Evolutionary conservation across 371 early-diverging fungal genomes (phyloP), one percentile per base, ranked within the genome.

Genomic region (Lichtheimia ornata): DNA sequence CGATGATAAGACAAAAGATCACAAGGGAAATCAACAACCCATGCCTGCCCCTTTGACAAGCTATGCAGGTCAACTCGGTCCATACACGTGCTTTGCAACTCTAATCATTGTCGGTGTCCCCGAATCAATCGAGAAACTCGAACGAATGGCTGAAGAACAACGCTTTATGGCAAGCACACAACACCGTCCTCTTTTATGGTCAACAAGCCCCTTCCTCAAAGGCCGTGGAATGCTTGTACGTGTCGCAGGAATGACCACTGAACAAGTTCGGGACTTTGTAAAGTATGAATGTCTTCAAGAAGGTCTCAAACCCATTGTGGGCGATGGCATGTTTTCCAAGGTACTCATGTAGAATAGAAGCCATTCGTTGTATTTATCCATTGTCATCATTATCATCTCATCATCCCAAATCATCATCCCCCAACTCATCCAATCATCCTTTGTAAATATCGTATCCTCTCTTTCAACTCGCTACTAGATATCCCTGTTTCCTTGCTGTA

Each of bases 51-150:
- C 35, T 35, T 35, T 35, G 35, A 73, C 76, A 20, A 69, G 77
- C 3, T 80, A 74, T 66, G 78, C 78, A 13, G 35, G 61, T 5
- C 65, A 74, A 9, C 53, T 81, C 11, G 25, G 58, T 15, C 77
- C 78, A 0, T 77, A 81, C 25, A 65, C 63, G 4, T 81, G 81
- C 47, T 81, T 77, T 66, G 81, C 81, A 2, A 81, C 81, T 3
- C 52, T 81, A 9, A 66, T 81, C 49, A 66, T 81, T 28, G 58
- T 74, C 40, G 60, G 62, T n/a, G 17, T 51, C 0, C 42, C 43
- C 12, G 40, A 41, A 50, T 62, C 59, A 22, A 22, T 51, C 6
- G 63, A 69, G 15, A 24, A n/a, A 9, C 62, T 72, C 4, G 66
- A 67, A 28, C 53, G 53, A 18, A 72, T 63, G 58, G 66, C 71